Percentiles rank a stretch among this genome's conserved stretches.
Evolutionary conservation across 805 yeast species (phyloP).

Genomic region (Starmerella sp.): DNA sequence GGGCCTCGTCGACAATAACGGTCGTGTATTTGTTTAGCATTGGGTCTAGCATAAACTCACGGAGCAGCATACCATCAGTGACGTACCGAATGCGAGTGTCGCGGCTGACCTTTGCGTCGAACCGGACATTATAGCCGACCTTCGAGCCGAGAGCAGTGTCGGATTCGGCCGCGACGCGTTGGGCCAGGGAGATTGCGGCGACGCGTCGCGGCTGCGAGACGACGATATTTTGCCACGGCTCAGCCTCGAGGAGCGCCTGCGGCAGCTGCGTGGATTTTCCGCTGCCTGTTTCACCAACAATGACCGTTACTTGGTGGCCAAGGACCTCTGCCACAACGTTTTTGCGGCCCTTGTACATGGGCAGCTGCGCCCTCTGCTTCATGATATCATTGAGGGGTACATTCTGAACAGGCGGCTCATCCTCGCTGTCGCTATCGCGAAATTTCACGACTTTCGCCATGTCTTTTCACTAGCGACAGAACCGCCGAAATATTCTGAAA

Average conservation of each 20-base stretch:
- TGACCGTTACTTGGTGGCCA: conserved; percentile 55
- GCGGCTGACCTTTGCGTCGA: conserved; percentile 54
- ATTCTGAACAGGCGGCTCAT: background rate
- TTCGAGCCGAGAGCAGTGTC: conserved; percentile 66
- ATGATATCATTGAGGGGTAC: background rate
- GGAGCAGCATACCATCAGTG: conserved; percentile 93
- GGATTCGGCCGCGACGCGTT: conserved; percentile 80
- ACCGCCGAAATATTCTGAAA: background rate
- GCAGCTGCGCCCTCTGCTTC: conserved; percentile 34
- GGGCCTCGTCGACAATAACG: conserved; percentile 89
- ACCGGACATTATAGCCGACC: conserved; percentile 90
- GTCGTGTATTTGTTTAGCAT: conserved; percentile 55
- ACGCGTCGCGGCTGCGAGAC: conserved; percentile 97
- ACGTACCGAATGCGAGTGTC: conserved; percentile 67
- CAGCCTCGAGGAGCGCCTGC: conserved; percentile 54
- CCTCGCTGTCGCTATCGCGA: conserved; percentile 6
- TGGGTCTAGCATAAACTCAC: conserved; percentile 77
- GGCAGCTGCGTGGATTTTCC: conserved; percentile 98
- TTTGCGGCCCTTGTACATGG: conserved; percentile 63
- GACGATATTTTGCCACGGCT: conserved; percentile 49
- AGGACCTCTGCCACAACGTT: conserved; percentile 46
- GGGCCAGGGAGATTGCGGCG: conserved; percentile 89
- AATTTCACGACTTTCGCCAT: conserved; percentile 6
- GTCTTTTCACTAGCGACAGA: background rate
- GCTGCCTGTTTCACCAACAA: conserved; percentile 95